Base-by-base conservation (phyloP, 371 early-diverging fungal species). In the Mucor lusitanicus region DNA sequence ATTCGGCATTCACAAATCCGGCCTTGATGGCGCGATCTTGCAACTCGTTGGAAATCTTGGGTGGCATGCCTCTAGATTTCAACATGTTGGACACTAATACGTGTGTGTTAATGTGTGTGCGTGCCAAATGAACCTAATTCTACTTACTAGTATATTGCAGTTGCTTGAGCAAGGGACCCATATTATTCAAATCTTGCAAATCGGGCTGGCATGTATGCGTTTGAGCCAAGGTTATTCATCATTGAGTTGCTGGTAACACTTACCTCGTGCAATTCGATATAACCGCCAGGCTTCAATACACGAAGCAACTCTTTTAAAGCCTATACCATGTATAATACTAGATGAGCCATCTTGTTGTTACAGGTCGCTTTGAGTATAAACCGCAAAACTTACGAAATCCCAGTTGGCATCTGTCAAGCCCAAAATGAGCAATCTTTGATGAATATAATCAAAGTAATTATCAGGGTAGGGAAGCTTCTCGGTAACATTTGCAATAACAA, bases 231-330 rank as follows among this genome's bases (percentile, higher is more conserved):
- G 15, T 17, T 12, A 12, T 3, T 0, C 4, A 53, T 13, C 5
- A 0, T 3, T 53, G 27, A 33, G 3, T 12, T 27, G 2, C 2
- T 27, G 19, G 12, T 3, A n/a, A n/a, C 0, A 37, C 66, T 3
- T 23, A 75, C 74, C 63, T 82, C 85, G 11, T 81, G 81, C 2
- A 87, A 44, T 50, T 87, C 84, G 39, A 86, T 69, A 67, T 75
- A 79, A 1, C 84, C 85, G 15, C 84, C 84, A 3, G 87, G 84
- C 59, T 81, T 84, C 27, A 76, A 61, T 15, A 81, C 61, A 21
- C 64, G 55, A 11, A 42, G 21, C 23, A 59, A 15, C 11, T 64
- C 44, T 42, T 65, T 21, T 8, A 63, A 17, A 15, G 67, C 35
- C 66, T 19, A 21, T 1, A 4, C 6, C n/a, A 6, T 17, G n/a